Evolutionary conservation across 2,329 filamentous ascomycete genomes (phyloP), one percentile per base, ranked within the genome.

Genomic region (Aspergillus pseudotamarii): DNA sequence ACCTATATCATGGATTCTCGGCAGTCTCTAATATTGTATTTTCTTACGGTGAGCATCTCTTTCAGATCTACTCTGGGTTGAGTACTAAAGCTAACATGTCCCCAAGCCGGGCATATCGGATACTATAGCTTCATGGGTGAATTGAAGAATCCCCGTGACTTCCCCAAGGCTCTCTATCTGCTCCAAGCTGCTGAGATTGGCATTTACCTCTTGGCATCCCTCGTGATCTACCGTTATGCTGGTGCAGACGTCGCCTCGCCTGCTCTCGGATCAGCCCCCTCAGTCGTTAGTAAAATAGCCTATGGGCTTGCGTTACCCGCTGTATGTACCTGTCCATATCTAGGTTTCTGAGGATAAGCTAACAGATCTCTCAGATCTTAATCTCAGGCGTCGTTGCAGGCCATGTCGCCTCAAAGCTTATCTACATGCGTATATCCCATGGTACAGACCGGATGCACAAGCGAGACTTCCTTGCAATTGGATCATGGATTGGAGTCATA

Each of bases 301-400:
- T 92, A 87, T 76, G 89, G 87, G 26, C 80, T 91, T 61, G 89
- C 89, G 2, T 83, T 89, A 4, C 89, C 89, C 6, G 91, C 90
- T 73, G 51, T 54, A 54, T 8, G 51, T 16, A 19, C 19, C 16
- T 9, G 11, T 50, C 14, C 14, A 54, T 6, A 5, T 12, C 32
- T 36, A 1, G n/a, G 4, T n/a, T 3, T 19, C 6, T n/a, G 10
- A 19, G 5, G 0, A 8, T 2, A n/a, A 28, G 4, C 51, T 36
- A 54, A 54, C 30, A 2, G 3, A 50, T 19, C 11, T 10, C 8
- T 3, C 10, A 54, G 51, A 91, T 91, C 65, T 79, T 91, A 46
- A 85, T 91, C 51, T 88, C 89, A 0, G 90, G 89, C 55, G 88
- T 91, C 6, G 88, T 92, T 62, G 89, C 90, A 71, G 88, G 85